phyloP scores from a whole-genome alignment of 495 filamentous ascomycete species.

The Lasiosphaeria miniovina region DNA sequence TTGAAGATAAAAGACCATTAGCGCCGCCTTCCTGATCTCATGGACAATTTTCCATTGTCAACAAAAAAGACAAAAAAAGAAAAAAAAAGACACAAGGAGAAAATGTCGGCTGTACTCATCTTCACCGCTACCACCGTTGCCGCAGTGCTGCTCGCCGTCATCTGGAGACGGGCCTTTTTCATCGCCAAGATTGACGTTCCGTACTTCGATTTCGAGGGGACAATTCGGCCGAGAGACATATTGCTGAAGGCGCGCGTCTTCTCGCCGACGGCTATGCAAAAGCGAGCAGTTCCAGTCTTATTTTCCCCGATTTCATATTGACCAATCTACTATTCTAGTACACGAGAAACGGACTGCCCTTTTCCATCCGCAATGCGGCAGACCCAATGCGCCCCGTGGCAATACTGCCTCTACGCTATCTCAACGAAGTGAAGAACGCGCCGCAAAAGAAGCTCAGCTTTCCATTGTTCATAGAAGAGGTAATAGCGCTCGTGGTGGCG shows the following conservation, averaged over 20 bases:
- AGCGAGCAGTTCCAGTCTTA: neutral
- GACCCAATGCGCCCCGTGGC: neutral
- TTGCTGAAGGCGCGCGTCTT: conserved; percentile 2
- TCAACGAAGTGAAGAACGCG: neutral
- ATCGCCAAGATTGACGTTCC: conserved; percentile 1
- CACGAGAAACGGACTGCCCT: neutral
- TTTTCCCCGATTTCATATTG: neutral
- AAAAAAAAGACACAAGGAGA: neutral
- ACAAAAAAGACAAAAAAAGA: neutral
- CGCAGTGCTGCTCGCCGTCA: neutral
- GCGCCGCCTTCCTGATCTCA: no score
- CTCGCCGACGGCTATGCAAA: conserved; percentile 3
- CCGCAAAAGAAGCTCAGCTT: conserved; percentile 4
- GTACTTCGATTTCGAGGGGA: conserved; percentile 2
- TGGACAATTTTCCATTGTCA: no score
- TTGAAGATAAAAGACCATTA: no score
- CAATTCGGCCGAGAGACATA: neutral
- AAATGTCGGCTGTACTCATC: neutral
- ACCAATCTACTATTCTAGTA: neutral
- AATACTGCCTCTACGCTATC: conserved; percentile 2
- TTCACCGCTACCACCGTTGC: neutral
- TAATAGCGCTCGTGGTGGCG: no score
- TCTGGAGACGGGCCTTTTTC: conserved; percentile 1
- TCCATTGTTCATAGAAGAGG: conserved; percentile 4
- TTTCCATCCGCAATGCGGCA: neutral